Conservation (phyloP, 139 green algal genomes). For the Picochlorum costavermella region DNA sequence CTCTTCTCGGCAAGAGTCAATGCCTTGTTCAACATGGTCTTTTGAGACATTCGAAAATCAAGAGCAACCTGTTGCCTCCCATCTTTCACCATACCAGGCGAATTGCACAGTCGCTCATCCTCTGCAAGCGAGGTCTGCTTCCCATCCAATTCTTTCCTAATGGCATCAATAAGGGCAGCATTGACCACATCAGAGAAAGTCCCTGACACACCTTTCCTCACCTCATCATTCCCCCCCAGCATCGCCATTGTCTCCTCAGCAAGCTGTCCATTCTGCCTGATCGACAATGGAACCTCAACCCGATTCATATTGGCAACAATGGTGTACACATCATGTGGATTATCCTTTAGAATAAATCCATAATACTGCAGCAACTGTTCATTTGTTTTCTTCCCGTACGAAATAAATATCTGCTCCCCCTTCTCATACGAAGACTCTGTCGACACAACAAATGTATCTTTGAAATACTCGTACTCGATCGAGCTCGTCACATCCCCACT, state of each 20-base stretch:
- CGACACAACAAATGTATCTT: slow-evolving; percentile 29
- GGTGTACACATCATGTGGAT: slow-evolving; percentile 32
- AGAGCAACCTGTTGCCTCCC: slow-evolving; percentile 1
- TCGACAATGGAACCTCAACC: not conserved
- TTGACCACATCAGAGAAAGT: not conserved
- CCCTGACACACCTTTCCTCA: not conserved
- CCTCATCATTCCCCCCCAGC: slow-evolving; percentile 4
- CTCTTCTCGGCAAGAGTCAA: not conserved
- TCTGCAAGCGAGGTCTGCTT: slow-evolving; percentile 17
- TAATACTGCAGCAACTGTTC: slow-evolving; percentile 52
- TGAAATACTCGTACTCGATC: slow-evolving; percentile 47
- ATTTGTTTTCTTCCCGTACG: slow-evolving; percentile 43
- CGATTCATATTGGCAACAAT: not conserved
- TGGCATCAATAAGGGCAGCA: not conserved
- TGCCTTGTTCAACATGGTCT: slow-evolving; percentile 18
- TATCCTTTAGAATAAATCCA: slow-evolving; percentile 38
- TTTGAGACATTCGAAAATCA: slow-evolving; percentile 27
- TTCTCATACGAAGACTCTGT: slow-evolving; percentile 4
- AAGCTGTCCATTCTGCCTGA: slow-evolving; percentile 23
- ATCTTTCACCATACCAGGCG: slow-evolving; percentile 11
- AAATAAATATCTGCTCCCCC: slow-evolving; percentile 38
- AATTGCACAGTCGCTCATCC: slow-evolving; percentile 16
- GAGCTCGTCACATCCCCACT: slow-evolving; percentile 23
- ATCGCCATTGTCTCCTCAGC: slow-evolving; percentile 12
- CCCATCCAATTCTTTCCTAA: slow-evolving; percentile 15